Conservation (phyloP, 202 grass and related monocot genomes). For the Panicum virgatum region DNA sequence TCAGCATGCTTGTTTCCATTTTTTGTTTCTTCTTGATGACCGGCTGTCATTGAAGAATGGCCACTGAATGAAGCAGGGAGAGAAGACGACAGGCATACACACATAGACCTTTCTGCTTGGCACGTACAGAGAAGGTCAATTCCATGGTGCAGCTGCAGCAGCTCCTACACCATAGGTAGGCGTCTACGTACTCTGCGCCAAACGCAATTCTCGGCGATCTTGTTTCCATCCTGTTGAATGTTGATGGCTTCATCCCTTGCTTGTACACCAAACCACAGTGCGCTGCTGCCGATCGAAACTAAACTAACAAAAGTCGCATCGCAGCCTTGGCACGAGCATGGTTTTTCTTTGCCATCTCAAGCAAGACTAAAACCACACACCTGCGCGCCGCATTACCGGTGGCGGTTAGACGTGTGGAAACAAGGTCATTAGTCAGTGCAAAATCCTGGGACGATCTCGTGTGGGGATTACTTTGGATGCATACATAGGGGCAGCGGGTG, state of each 20-base stretch:
- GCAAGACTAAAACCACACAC: conserved; percentile 3
- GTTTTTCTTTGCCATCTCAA: background rate
- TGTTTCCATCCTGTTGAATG: conserved; percentile 32
- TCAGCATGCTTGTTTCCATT: background rate
- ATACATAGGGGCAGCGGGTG: background rate
- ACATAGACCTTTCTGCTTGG: background rate
- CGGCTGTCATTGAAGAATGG: background rate
- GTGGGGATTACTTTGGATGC: conserved; percentile 27
- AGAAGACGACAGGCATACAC: background rate
- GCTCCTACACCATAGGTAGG: conserved; percentile 2
- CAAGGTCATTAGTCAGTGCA: conserved; percentile 30
- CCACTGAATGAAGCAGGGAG: background rate
- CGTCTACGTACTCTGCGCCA: background rate
- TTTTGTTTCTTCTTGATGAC: background rate
- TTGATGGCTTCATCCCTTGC: background rate
- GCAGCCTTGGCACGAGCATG: background rate
- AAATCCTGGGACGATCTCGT: conserved; percentile 30
- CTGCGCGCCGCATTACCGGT: conserved; percentile 12
- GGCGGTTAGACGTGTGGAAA: background rate
- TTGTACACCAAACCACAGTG: background rate
- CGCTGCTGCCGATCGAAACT: background rate
- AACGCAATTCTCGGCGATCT: conserved; percentile 49
- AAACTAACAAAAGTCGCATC: background rate
- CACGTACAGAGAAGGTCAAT: background rate
- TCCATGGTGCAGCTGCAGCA: background rate